phyloP scores from a whole-genome alignment of 352 stramenopile species.

The Phytophthora quininea region DNA sequence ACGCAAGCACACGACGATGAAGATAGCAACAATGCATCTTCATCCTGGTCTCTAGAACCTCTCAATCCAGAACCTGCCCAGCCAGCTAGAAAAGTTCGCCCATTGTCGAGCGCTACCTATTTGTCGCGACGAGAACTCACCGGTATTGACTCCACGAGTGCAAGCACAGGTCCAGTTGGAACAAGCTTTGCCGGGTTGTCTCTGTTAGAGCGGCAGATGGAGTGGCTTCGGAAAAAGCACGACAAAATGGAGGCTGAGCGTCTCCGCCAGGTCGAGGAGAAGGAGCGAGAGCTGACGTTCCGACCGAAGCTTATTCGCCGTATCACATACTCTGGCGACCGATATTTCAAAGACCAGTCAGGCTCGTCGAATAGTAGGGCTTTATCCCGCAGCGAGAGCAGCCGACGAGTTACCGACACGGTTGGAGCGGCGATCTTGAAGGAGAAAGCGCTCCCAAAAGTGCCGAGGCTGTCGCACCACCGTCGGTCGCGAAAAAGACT shows the following conservation, averaged over 20 bases:
- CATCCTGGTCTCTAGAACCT: slow-evolving; percentile 28
- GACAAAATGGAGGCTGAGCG: slow-evolving; percentile 75
- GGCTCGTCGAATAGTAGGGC: slow-evolving; percentile 11
- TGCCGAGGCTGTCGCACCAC: slow-evolving; percentile 35
- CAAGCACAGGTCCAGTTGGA: background rate
- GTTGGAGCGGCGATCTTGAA: slow-evolving; percentile 18
- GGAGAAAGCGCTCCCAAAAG: slow-evolving; percentile 47
- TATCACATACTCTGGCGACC: slow-evolving; percentile 56
- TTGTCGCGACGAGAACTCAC: slow-evolving; percentile 17
- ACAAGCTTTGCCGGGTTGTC: slow-evolving; percentile 73
- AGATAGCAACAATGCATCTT: slow-evolving; percentile 33
- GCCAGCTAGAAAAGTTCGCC: slow-evolving; percentile 18
- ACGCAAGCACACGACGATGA: slow-evolving; percentile 26
- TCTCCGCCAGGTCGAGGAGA: slow-evolving; percentile 69
- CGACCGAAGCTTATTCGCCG: slow-evolving; percentile 81
- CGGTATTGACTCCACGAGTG: slow-evolving; percentile 9
- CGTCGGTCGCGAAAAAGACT: slow-evolving; percentile 40
- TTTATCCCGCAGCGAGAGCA: slow-evolving; percentile 32
- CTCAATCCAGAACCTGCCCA: slow-evolving; percentile 27
- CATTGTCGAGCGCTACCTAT: slow-evolving; percentile 27
- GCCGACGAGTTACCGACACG: slow-evolving; percentile 24
- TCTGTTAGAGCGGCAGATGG: slow-evolving; percentile 80
- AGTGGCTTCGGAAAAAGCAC: slow-evolving; percentile 82
- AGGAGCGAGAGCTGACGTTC: slow-evolving; percentile 83
- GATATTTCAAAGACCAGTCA: slow-evolving; percentile 36